Conservation (phyloP, 2,329 filamentous ascomycete genomes). For the Parastagonospora avenae region DNA sequence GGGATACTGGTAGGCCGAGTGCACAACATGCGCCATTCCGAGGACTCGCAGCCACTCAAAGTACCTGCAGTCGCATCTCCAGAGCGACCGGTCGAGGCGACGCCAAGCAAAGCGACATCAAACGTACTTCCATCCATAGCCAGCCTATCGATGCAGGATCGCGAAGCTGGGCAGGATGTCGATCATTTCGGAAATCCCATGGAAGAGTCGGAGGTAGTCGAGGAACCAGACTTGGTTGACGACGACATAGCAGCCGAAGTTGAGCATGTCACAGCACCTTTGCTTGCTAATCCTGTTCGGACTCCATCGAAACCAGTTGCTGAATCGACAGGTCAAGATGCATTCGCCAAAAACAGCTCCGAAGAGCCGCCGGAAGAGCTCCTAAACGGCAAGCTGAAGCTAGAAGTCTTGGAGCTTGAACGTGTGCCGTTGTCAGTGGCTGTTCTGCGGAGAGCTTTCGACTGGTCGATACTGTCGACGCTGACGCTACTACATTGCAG, state of each 20-base stretch:
- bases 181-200: constrained; percentile 35
- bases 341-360: neutral
- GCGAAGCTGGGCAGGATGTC: constrained; percentile 34
- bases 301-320: constrained; percentile 6
- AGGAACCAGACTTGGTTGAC: constrained; percentile 31
- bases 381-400: constrained; percentile 63
- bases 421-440: constrained; percentile 73
- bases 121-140: constrained; percentile 23
- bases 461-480: constrained; percentile 74
- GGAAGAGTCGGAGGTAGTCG: constrained; percentile 27
- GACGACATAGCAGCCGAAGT: constrained; percentile 18
- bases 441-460: constrained; percentile 71
- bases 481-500: constrained; percentile 76
- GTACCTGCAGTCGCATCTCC: constrained; percentile 10
- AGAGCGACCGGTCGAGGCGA: constrained; percentile 20
- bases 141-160: constrained; percentile 29
- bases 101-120: constrained; percentile 23
- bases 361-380: constrained; percentile 39
- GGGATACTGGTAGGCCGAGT: constrained; percentile 71
- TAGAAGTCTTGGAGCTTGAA: constrained; percentile 78
- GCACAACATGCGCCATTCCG: constrained; percentile 60
- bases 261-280: constrained; percentile 12
- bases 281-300: constrained; percentile 6
- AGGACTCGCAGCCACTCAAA: constrained; percentile 22
- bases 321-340: constrained; percentile 1